Evolutionary conservation across 495 filamentous ascomycete species (phyloP).

Genomic region (Penicillium roqueforti): DNA sequence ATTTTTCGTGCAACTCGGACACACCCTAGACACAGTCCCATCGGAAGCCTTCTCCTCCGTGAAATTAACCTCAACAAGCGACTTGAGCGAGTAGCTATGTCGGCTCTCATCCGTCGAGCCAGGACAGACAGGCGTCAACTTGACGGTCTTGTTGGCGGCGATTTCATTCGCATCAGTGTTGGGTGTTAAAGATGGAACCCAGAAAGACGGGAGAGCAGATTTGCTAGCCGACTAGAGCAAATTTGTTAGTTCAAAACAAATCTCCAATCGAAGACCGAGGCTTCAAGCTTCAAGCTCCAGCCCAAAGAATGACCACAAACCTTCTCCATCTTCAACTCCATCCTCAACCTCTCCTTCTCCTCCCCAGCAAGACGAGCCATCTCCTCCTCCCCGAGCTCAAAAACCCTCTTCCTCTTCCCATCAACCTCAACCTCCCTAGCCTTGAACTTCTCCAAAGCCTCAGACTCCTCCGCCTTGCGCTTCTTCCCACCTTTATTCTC

Average conservation of each 20-base stretch:
- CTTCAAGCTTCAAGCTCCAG: not conserved
- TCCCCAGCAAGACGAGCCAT: conserved; percentile 64
- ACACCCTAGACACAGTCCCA: conserved; percentile 57
- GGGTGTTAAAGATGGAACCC: conserved; percentile 88
- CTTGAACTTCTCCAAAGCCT: conserved; percentile 26
- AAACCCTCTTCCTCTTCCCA: conserved; percentile 48
- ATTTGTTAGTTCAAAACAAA: conserved; percentile 7
- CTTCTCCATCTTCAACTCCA: conserved; percentile 70
- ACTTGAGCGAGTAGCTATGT: conserved; percentile 79
- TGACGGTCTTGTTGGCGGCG: conserved; percentile 54
- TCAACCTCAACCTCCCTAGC: conserved; percentile 41
- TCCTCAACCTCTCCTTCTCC: conserved; percentile 64
- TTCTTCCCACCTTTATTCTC: conserved; percentile 19
- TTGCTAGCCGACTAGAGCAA: conserved; percentile 48
- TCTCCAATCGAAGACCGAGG: not conserved
- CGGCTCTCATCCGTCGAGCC: conserved; percentile 63
- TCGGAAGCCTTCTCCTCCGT: conserved; percentile 60
- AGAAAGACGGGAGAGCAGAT: conserved; percentile 83
- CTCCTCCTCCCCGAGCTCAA: conserved; percentile 79
- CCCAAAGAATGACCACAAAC: conserved; percentile 18
- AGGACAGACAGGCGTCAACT: conserved; percentile 75
- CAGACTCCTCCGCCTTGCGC: conserved; percentile 1
- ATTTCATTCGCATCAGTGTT: conserved; percentile 46
- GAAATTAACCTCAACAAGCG: conserved; percentile 75
- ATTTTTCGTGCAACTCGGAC: conserved; percentile 83